phyloP scores from a whole-genome alignment of 768 basidiomycete genomes.

The Amanita fuliginea region DNA sequence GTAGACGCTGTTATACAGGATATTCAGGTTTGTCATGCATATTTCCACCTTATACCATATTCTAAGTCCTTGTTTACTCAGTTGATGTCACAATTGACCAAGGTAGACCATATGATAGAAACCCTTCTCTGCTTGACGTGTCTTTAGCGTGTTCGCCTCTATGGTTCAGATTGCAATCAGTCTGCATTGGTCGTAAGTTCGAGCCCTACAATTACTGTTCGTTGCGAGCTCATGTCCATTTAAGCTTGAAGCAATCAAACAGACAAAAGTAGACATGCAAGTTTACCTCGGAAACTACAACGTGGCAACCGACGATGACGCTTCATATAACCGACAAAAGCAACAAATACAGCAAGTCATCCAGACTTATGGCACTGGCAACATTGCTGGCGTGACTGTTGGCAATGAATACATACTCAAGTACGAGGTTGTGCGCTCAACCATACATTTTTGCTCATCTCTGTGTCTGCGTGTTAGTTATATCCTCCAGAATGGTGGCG shows the following conservation, averaged over 20 bases:
- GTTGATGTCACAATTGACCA: conserved; percentile 81
- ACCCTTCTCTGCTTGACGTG: not conserved
- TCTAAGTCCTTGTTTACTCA: conserved; percentile 19
- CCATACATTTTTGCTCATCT: not conserved
- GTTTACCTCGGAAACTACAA: conserved; percentile 73
- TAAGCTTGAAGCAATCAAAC: conserved; percentile 78
- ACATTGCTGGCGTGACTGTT: conserved; percentile 77
- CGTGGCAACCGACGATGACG: conserved; percentile 45
- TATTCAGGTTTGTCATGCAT: conserved; percentile 42
- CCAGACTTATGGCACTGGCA: conserved; percentile 61
- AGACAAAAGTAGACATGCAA: conserved; percentile 78
- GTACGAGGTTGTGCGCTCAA: conserved; percentile 22
- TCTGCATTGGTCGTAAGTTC: conserved; percentile 56
- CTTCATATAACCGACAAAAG: conserved; percentile 67
- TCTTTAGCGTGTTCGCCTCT: conserved; percentile 60
- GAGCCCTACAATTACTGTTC: not conserved
- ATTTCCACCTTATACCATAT: conserved; percentile 2
- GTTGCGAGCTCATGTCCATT: not conserved
- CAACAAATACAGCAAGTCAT: conserved; percentile 57
- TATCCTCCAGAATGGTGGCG: conserved; percentile 35
- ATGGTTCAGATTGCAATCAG: conserved; percentile 84
- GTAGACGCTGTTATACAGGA: conserved; percentile 52
- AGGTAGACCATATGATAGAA: conserved; percentile 19
- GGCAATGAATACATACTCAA: conserved; percentile 89
- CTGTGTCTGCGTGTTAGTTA: conserved; percentile 43